Evolutionary conservation across 257 asterid genomes (phyloP).

Genomic region (Gentiana straminea): DNA sequence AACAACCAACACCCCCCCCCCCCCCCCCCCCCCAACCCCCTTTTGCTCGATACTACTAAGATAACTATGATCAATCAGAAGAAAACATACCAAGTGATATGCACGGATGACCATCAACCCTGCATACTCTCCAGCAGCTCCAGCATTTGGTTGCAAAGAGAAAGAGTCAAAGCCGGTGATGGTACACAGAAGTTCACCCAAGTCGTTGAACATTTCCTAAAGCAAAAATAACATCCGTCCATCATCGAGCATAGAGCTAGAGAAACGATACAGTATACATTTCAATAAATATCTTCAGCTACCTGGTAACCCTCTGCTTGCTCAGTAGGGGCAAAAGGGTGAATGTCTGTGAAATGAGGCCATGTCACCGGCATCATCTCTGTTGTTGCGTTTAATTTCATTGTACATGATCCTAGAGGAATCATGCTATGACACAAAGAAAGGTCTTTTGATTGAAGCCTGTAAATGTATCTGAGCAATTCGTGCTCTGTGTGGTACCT

Average conservation of each 20-base stretch:
- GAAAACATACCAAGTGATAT: slow-evolving; percentile 63
- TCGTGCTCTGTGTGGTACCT: slow-evolving; percentile 98
- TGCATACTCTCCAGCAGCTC: slow-evolving; percentile 98
- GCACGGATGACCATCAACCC: slow-evolving; percentile 98
- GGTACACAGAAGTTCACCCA: slow-evolving; percentile 83
- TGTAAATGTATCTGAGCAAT: slow-evolving; percentile 75
- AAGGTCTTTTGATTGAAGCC: slow-evolving; percentile 84
- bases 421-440: slow-evolving; percentile 98
- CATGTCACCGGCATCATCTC: slow-evolving; percentile 99
- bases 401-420: slow-evolving; percentile 96
- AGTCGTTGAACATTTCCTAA: slow-evolving; percentile 94
- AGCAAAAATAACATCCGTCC: slow-evolving; percentile 9
- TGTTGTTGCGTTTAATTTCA: slow-evolving; percentile 90
- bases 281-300: slow-evolving; percentile 7
- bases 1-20: too few species aligned
- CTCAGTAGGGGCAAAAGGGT: slow-evolving; percentile 88
- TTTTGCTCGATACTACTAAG: too few species aligned
- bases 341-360: slow-evolving; percentile 76
- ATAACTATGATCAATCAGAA: too few species aligned
- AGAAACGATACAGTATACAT: background rate
- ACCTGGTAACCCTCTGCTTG: slow-evolving; percentile 96
- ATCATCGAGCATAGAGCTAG: background rate
- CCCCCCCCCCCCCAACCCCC: too few species aligned
- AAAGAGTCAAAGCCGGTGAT: slow-evolving; percentile 95
- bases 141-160: slow-evolving; percentile 98